A percentile compares a stretch with the other conserved stretches of the same genome.
phyloP scores from a whole-genome alignment of 2,329 filamentous ascomycete genomes.

The Magnaporthiopsis incrustans region DNA sequence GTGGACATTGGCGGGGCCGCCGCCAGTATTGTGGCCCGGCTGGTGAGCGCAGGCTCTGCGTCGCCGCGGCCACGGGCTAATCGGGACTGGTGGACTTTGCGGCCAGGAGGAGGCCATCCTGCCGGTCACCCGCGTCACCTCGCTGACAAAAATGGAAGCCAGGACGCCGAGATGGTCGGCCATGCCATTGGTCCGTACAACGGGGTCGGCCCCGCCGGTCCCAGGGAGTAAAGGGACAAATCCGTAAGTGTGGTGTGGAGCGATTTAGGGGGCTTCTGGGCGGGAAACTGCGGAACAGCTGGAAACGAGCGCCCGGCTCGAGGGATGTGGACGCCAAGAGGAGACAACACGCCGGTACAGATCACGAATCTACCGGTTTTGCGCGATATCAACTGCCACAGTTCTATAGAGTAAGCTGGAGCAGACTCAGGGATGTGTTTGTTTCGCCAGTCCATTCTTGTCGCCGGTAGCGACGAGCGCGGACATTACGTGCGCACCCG shows the following conservation, averaged over 20 bases:
- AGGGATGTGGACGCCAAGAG: too few relatives aligned
- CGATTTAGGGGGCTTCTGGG: too few relatives aligned
- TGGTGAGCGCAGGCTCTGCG: not conserved
- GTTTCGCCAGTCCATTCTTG: not conserved
- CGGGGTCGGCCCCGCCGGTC: too few relatives aligned
- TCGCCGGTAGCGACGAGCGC: too few relatives aligned
- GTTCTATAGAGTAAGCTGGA: not conserved
- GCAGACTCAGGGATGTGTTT: not conserved
- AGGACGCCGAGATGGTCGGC: not conserved
- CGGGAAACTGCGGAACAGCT: not conserved
- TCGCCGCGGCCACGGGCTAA: not conserved
- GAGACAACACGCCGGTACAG: too few relatives aligned
- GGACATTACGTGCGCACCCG: not conserved
- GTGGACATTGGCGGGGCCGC: not conserved
- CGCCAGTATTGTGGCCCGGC: not conserved
- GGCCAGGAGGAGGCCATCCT: not conserved
- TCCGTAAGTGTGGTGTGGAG: too few relatives aligned
- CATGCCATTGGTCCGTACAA: not conserved
- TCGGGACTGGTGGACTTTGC: not conserved
- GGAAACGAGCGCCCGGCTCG: not conserved
- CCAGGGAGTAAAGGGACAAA: too few relatives aligned
- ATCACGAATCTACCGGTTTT: not conserved
- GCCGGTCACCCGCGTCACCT: not conserved
- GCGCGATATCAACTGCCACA: not conserved
- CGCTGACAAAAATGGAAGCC: not conserved